Base-by-base conservation (phyloP, 116 monocot genomes). In the Zostera marina region DNA sequence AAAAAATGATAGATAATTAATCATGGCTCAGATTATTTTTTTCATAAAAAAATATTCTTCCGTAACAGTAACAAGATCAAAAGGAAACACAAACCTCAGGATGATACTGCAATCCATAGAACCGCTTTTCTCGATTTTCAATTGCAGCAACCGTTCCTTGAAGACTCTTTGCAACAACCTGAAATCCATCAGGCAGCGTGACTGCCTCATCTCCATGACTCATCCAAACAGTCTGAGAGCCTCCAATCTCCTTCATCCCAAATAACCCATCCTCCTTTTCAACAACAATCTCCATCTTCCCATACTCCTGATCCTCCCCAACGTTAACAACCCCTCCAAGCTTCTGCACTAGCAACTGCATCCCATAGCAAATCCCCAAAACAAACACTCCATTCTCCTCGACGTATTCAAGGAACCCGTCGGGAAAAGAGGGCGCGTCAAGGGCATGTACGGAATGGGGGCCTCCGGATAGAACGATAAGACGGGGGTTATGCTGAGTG, bases 121-220 rank as follows among this genome's bases (percentile, higher is more conserved):
- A 77, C 61, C 69, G 73, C 61, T 62, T 88, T 5, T 44, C 8
- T 9, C 15, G 59, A 58, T 88, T 75, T 78, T 79, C 88, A 38
- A 94, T 72, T 9, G 79, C 94, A 0, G 94, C 88, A n/a, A 94
- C 67, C 22, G 77, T 54, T 8, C 89, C 89, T 63, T 94, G 94
- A 47, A 73, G 59, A 60, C 94, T 94, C 72, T 76, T 81, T 21
- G 85, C 88, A 2, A 78, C 82, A 40, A 85, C 85, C 59, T 66
- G 41, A 42, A 94, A 94, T 32, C 94, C 94, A 40, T 82, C 80
- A 1, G 94, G 94, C 61, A 88, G 59, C 53, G 55, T 71, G 24
- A 68, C 67, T 4, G 65, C 89, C 80, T 94, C 94, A 47, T 94
- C 94, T 22, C 94, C 94, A 16, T 94, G 94, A 66, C 94, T 94